Percentiles rank a stretch among this genome's conserved stretches.
Conservation (phyloP, 768 basidiomycete species). For the Thelephora aurantiotincta region DNA sequence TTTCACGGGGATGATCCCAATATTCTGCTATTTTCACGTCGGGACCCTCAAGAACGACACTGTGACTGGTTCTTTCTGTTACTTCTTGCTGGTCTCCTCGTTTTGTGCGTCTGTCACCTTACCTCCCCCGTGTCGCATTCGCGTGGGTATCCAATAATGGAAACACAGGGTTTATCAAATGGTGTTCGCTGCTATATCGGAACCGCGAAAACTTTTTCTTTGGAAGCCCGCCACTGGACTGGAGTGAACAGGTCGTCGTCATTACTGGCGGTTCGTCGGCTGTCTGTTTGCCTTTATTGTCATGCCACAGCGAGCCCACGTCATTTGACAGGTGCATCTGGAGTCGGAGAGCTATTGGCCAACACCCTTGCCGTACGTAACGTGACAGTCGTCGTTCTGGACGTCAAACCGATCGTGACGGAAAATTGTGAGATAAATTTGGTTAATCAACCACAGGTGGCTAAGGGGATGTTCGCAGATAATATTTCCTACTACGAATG, state of each 20-base stretch:
- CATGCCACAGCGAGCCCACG: not conserved
- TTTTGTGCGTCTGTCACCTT: slow-evolving; percentile 43
- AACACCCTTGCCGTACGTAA: slow-evolving; percentile 76
- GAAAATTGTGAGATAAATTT: slow-evolving; percentile 49
- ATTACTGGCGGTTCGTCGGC: slow-evolving; percentile 69
- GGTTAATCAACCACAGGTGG: not conserved
- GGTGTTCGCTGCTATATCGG: slow-evolving; percentile 60
- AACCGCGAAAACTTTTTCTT: slow-evolving; percentile 59
- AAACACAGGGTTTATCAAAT: slow-evolving; percentile 46
- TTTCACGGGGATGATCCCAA: slow-evolving; percentile 68
- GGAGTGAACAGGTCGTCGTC: slow-evolving; percentile 82
- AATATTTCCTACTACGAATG: slow-evolving; percentile 82
- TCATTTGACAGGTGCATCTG: slow-evolving; percentile 53
- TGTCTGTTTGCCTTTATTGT: not conserved
- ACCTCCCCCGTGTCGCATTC: slow-evolving; percentile 1
- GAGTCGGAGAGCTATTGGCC: slow-evolving; percentile 78
- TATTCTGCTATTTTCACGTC: slow-evolving; percentile 68
- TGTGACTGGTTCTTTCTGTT: slow-evolving; percentile 36
- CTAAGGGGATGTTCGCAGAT: slow-evolving; percentile 24
- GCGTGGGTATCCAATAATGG: slow-evolving; percentile 1
- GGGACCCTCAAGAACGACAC: slow-evolving; percentile 33
- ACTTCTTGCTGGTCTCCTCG: slow-evolving; percentile 40
- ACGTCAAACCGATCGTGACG: slow-evolving; percentile 61
- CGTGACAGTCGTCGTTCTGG: slow-evolving; percentile 76
- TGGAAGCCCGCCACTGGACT: slow-evolving; percentile 49